A percentile compares a stretch with the other conserved stretches of the same genome.
phyloP scores from a whole-genome alignment of 148 eudicot species.

The Tetragonia tetragonoides region DNA sequence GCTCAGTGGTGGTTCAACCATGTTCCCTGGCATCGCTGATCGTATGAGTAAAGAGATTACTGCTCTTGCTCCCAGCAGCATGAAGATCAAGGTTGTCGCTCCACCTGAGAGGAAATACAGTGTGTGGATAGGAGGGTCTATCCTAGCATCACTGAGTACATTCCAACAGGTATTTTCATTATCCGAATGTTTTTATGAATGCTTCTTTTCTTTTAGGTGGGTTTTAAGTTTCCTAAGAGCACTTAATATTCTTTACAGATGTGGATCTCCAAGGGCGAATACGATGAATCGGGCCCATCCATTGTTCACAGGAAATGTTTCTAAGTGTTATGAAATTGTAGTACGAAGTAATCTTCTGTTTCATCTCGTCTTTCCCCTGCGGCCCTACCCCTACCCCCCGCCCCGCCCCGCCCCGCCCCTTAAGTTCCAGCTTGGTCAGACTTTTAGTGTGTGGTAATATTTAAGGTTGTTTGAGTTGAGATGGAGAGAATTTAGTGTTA shows the following conservation, averaged over 20 bases:
- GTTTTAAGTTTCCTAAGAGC: too few relatives aligned
- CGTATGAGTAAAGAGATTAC: conserved; percentile 38
- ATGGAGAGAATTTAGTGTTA: background rate
- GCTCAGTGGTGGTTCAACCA: conserved; percentile 36
- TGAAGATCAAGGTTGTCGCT: conserved; percentile 34
- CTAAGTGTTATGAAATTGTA: conserved; percentile 8
- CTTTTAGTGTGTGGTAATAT: conserved; percentile 7
- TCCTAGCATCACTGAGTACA: conserved; percentile 30
- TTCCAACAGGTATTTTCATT: conserved; percentile 26
- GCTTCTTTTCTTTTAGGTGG: too few relatives aligned
- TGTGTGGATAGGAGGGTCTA: conserved; percentile 35
- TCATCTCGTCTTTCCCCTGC: background rate
- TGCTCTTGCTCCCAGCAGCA: conserved; percentile 34
- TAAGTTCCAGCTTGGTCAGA: background rate
- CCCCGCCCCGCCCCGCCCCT: background rate
- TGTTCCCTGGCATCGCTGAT: conserved; percentile 34
- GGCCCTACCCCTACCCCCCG: too few relatives aligned
- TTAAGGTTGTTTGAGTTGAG: conserved; percentile 7
- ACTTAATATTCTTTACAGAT: conserved; percentile 5
- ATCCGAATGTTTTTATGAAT: background rate
- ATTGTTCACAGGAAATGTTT: conserved; percentile 32
- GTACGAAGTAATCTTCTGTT: background rate
- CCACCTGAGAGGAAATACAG: conserved; percentile 33
- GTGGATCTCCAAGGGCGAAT: conserved; percentile 36
- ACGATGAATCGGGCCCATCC: conserved; percentile 32